A percentile compares a stretch with the other conserved stretches of the same genome.
These are phyloP conservation scores for Cutaneotrichosporon curvatum DNA, from an alignment of 1,284 basidiomycete genomes.

Conservation along the genomic window DNA sequence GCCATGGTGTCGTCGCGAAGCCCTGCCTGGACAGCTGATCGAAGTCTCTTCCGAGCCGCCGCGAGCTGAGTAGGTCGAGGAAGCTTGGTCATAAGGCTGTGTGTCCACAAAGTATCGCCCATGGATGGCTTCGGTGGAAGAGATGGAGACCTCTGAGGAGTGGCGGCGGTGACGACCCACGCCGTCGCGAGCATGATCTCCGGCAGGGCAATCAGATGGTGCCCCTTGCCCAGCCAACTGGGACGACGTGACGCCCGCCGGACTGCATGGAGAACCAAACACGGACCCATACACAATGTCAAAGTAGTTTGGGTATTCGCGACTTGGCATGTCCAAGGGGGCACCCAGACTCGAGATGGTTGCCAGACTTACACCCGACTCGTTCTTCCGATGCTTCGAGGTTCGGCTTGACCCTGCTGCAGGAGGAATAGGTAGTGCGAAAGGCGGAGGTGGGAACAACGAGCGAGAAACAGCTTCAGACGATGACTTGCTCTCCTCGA, in stretches of 20 bases:
- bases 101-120: no score
- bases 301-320: constrained; percentile 67
- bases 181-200: constrained; percentile 47
- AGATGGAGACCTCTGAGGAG: constrained; percentile 52
- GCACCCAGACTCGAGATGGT: constrained; percentile 73
- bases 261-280: no score
- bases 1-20: no score
- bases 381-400: constrained; percentile 40
- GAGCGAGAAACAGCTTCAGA: not conserved
- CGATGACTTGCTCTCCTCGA: constrained; percentile 10
- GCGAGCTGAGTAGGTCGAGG: no score
- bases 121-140: constrained; percentile 20
- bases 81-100: no score
- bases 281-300: constrained; percentile 50
- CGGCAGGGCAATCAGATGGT: no score
- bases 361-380: constrained; percentile 66
- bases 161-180: constrained; percentile 23
- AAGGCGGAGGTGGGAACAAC: constrained; percentile 5
- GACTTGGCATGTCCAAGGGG: constrained; percentile 58
- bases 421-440: constrained; percentile 2
- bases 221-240: no score
- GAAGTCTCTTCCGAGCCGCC: no score
- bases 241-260: no score
- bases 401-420: not conserved
- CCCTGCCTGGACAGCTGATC: no score